Evolutionary conservation across 164 flowering plant species (phyloP).

Genomic region (Magnolia officinalis): DNA sequence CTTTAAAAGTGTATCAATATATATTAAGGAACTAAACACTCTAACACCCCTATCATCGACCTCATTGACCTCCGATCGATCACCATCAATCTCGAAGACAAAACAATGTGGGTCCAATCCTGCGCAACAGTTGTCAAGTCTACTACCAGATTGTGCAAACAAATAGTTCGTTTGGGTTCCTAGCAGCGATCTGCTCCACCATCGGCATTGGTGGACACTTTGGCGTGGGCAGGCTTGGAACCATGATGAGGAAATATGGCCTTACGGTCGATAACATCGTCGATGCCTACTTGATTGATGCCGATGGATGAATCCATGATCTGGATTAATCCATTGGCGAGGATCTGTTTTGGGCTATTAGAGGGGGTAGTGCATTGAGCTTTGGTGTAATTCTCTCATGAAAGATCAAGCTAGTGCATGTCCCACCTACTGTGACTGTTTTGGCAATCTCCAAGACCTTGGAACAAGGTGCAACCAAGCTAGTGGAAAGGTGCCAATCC

Average conservation of each 20-base stretch:
- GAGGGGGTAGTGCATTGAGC: slow-evolving; percentile 12
- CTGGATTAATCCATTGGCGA: slow-evolving; percentile 13
- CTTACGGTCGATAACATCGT: slow-evolving; percentile 15
- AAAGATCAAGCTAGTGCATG: slow-evolving; percentile 9
- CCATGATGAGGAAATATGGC: slow-evolving; percentile 15
- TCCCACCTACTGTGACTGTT: slow-evolving; percentile 10
- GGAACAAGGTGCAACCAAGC: slow-evolving; percentile 20
- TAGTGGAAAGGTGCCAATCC: slow-evolving; percentile 32
- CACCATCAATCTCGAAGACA: slow-evolving; percentile 11
- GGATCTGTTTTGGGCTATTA: slow-evolving; percentile 13
- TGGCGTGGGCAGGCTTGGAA: slow-evolving; percentile 16
- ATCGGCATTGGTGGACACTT: slow-evolving; percentile 16
- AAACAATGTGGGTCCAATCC: slow-evolving; percentile 25
- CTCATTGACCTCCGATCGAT: slow-evolving; percentile 20
- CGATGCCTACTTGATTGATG: slow-evolving; percentile 26
- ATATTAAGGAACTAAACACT: no score
- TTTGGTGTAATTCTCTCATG: slow-evolving; percentile 9
- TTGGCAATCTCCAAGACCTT: slow-evolving; percentile 17
- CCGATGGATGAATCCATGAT: slow-evolving; percentile 19
- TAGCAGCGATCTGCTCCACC: slow-evolving; percentile 15
- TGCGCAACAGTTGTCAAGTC: slow-evolving; percentile 32
- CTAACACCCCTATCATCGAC: slow-evolving; percentile 14
- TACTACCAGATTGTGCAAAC: slow-evolving; percentile 25
- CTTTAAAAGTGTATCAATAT: no score
- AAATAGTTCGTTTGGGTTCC: slow-evolving; percentile 21